Evolutionary conservation across 352 stramenopile genomes (phyloP).

Genomic region (Phytophthora citricola): DNA sequence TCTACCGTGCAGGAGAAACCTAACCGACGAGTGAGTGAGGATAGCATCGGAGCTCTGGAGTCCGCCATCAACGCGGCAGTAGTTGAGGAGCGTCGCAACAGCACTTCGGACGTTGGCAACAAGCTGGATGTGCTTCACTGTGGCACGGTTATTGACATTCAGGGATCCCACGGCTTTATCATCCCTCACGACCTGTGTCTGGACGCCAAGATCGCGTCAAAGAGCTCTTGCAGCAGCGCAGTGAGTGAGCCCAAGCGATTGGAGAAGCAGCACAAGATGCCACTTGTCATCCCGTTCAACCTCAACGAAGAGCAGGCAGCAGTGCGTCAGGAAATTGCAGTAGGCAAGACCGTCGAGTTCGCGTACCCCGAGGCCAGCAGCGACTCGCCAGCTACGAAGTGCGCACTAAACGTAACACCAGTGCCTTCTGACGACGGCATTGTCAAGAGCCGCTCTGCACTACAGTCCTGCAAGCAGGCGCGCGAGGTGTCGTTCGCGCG

Average conservation of each 20-base stretch:
- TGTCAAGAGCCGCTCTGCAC: conserved; percentile 68
- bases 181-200: conserved; percentile 74
- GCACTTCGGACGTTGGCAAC: conserved; percentile 43
- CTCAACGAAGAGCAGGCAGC: conserved; percentile 52
- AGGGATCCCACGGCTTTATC: conserved; percentile 77
- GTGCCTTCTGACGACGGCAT: conserved; percentile 69
- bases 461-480: conserved; percentile 78
- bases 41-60: conserved; percentile 44
- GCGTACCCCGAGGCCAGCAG: conserved; percentile 41
- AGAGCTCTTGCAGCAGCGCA: conserved; percentile 14
- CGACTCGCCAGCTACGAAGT: conserved; percentile 42
- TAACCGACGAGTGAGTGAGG: conserved; percentile 40
- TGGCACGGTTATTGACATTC: conserved; percentile 80
- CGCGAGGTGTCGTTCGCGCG: conserved; percentile 76
- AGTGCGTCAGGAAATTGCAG: conserved; percentile 54
- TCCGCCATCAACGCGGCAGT: conserved; percentile 30
- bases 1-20: conserved; percentile 21
- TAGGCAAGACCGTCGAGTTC: conserved; percentile 81
- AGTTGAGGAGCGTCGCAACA: conserved; percentile 23
- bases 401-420: conserved; percentile 66
- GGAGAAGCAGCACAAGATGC: conserved; percentile 52
- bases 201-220: conserved; percentile 33
- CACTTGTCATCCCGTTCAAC: conserved; percentile 75
- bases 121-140: conserved; percentile 79
- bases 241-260: conserved; percentile 7